Evolutionary conservation across 2,329 filamentous ascomycete species (phyloP), one percentile per base, ranked within the genome.

Genomic region (Aspergillus oerlinghausenensis): DNA sequence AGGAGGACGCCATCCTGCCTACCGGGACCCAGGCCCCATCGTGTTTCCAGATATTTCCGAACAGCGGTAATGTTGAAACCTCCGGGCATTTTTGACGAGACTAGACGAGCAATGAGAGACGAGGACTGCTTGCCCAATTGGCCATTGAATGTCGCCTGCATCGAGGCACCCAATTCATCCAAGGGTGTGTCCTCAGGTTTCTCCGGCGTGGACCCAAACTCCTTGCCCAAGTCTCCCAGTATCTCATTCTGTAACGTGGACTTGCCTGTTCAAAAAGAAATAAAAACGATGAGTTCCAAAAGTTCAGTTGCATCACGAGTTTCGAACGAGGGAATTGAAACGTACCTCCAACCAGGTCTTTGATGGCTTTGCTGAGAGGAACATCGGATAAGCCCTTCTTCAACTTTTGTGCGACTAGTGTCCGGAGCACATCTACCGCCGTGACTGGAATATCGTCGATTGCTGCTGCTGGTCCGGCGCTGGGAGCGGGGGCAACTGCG

Each of bases 201-300:
- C 75, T 99, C 94, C 55, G 94, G 94, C 17, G 94, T 97, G 11
- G 92, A 96, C 58, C 94, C 94, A 68, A 99, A 99, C 78, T 99
- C 94, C 76, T 97, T 99, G 73, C 93, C 93, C 62, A 99, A 80
- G 73, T 99, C 94, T 78, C 94, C 94, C 29, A 99, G 85, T 64
- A 99, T 97, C 77, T 99, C 94, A 75, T 99, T 99, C 73, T 99
- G 94, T 25, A 99, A 86, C 7, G 94, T 99, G 3, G 94, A 97
- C 82, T 99, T 99, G 71, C 92, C 92, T 96, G 67, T 51, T 40
- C 5, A 56, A 38, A n/a, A 4, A 35, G 26, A 55, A 35, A 19
- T 29, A 40, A 11, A 26, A 4, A 45, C 49, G 17, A 23, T 45
- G 29, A 52, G 50, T 54, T 65, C 25, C 57, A 55, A 47, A 55